Conservation (phyloP, 1,139 yeast species). For the Spathaspora sp. region DNA sequence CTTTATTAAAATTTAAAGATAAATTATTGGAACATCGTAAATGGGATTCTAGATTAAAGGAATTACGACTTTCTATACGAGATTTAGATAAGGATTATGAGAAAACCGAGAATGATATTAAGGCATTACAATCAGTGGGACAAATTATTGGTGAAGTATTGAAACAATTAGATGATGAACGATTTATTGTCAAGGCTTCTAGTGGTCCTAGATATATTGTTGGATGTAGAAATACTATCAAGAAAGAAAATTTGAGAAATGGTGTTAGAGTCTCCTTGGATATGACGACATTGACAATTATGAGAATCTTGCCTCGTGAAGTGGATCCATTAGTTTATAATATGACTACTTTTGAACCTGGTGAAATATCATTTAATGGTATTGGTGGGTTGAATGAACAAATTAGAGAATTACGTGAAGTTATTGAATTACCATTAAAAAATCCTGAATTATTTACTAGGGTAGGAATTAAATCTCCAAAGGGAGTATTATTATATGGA, state of each 20-base stretch:
- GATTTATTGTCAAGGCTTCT: constrained; percentile 95
- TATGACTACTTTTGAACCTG: constrained; percentile 98
- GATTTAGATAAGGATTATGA: constrained; percentile 82
- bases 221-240: constrained; percentile 93
- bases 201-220: constrained; percentile 98
- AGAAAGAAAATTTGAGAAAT: constrained; percentile 78
- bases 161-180: constrained; percentile 92
- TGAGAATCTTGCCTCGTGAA: constrained; percentile 96
- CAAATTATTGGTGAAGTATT: constrained; percentile 97
- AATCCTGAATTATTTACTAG: constrained; percentile 95
- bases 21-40: constrained; percentile 90
- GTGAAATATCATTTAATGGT: constrained; percentile 90
- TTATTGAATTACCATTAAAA: constrained; percentile 93
- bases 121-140: constrained; percentile 96
- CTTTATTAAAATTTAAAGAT: constrained; percentile 76
- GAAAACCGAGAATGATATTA: constrained; percentile 94
- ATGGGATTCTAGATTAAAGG: constrained; percentile 91
- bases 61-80: constrained; percentile 78
- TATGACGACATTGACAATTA: constrained; percentile 96
- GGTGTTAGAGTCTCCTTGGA: constrained; percentile 97
- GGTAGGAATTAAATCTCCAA: constrained; percentile 97
- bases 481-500: constrained; percentile 94
- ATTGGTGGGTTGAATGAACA: constrained; percentile 98
- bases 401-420: constrained; percentile 94
- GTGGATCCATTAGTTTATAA: constrained; percentile 98